Evolutionary conservation across 179 eudicot genomes (phyloP), one percentile per base, ranked within the genome.

Genomic region (Vitellaria paradoxa): DNA sequence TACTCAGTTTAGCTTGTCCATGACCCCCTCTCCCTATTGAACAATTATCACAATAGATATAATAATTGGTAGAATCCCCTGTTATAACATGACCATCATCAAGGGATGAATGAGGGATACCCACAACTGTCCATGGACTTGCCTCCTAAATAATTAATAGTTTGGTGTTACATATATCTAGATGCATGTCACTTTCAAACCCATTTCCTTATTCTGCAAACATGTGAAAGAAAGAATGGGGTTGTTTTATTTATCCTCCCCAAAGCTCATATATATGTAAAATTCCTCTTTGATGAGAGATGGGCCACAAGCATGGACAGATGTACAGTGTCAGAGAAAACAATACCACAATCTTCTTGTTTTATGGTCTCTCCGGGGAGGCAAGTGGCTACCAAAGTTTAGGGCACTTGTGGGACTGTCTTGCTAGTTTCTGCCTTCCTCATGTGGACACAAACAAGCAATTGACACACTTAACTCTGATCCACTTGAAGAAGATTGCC

Each of bases 261-360:
- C 37, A 30, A 30, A 30, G 1, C 37, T 30, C 2, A 30, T 46
- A 12, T 63, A 9, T 3, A 0, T 60, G 24, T 59, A 63, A 63
- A 63, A 63, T 59, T 23, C 23, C 21, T 6, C 55, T 7, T 59
- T 59, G 63, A 71, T 53, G 70, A 47, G 64, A 74, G 30, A 67
- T 84, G 85, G 82, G 83, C 84, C 85, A 79, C 72, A 60, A 14
- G 78, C 74, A 74, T 76, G 76, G 68, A 82, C 55, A 80, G 70
- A 72, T 1, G 37, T 75, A 37, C 50, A 55, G 37, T 67, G 55
- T 68, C 78, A 82, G 47, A 66, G 82, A 78, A 78, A 78, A 86
- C 84, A 84, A 80, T 66, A 73, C 61, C 86, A 82, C 83, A 84
- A 78, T 85, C 81, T 72, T 55, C 49, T 46, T 81, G 86, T 81